Evolutionary conservation across 169 alveolate genomes (phyloP), one percentile per base, ranked within the genome.

Genomic region (Plasmodium berghei): DNA sequence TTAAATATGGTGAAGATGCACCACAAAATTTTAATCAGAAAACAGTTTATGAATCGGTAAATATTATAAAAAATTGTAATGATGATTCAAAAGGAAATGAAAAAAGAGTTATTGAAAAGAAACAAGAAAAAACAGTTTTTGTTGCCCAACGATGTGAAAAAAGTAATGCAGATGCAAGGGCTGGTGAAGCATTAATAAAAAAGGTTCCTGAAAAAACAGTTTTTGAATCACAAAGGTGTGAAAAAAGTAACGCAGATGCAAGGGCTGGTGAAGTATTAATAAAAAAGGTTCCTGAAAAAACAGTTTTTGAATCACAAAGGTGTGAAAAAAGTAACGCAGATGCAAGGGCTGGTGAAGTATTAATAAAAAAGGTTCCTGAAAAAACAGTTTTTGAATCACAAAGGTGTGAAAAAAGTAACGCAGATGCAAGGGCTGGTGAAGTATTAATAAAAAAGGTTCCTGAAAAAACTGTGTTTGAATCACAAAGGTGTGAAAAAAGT

Each of bases 1-100:
- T 83, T 18, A 83, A 69, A 62, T 83, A 83, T 71, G 90, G 90
- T 0, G 90, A 83, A 71, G 90, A 69, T n/a, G 49, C 63, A 55
- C 54, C 56, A 5, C 12, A 9, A 10, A 83, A 67, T 20, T 18
- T 28, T 8, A 67, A 61, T 6, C 16, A 18, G 14, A 9, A 20
- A 16, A 42, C 86, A 1, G 49, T 52, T 1, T 72, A 40, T 72
- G 86, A 72, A 55, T 72, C 86, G 5, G 46, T 5, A 24, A 22
- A 52, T 24, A 22, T n/a, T n/a, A 20, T 1, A 1, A 28, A 34
- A 56, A 46, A 16, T 46, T 46, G 62, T 16, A 46, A 46, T 1
- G 55, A 34, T 18, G 9, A 49, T 70, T 61, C 48, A 0, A 0
- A 24, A 24, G 9, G 14, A 5, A 5, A 70, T 18, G 87, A 55